phyloP scores from a whole-genome alignment of 257 asterid genomes.

The Eustoma russellianum region DNA sequence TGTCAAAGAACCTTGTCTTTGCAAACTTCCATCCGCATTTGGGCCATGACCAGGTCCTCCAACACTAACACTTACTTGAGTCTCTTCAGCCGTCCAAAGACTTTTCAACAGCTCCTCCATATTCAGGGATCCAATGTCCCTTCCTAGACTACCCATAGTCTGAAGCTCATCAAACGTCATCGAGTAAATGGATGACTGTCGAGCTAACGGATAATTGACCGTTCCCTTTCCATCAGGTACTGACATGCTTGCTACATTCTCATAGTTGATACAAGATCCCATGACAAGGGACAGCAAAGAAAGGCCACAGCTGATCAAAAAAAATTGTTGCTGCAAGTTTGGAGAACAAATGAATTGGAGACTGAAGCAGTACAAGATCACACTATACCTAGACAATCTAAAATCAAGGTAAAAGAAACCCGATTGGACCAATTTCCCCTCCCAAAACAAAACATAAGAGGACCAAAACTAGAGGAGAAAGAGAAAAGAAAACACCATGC shows the following conservation, averaged over 20 bases:
- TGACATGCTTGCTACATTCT: slow-evolving; percentile 39
- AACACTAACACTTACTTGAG: slow-evolving; percentile 32
- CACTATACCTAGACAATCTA: too few species aligned
- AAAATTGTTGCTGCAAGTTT: neutral
- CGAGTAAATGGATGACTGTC: slow-evolving; percentile 72
- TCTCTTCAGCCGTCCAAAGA: slow-evolving; percentile 88
- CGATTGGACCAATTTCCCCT: too few species aligned
- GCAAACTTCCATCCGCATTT: slow-evolving; percentile 44
- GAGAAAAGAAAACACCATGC: too few species aligned
- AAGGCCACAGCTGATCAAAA: slow-evolving; percentile 21
- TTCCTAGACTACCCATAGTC: slow-evolving; percentile 65
- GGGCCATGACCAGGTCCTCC: slow-evolving; percentile 24
- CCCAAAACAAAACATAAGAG: too few species aligned
- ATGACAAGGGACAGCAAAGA: slow-evolving; percentile 25
- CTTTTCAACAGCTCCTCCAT: slow-evolving; percentile 88
- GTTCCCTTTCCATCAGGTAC: slow-evolving; percentile 42
- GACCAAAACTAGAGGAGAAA: too few species aligned
- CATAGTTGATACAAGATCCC: slow-evolving; percentile 83
- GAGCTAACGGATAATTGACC: slow-evolving; percentile 45
- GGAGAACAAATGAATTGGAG: slow-evolving; percentile 2
- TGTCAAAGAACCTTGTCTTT: slow-evolving; percentile 78
- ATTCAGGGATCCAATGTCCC: slow-evolving; percentile 85
- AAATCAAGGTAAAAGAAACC: too few species aligned
- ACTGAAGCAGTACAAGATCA: neutral
- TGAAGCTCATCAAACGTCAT: slow-evolving; percentile 89